Evolutionary conservation across 495 filamentous ascomycete species (phyloP).

Genomic region (Daldinia bambusicola): DNA sequence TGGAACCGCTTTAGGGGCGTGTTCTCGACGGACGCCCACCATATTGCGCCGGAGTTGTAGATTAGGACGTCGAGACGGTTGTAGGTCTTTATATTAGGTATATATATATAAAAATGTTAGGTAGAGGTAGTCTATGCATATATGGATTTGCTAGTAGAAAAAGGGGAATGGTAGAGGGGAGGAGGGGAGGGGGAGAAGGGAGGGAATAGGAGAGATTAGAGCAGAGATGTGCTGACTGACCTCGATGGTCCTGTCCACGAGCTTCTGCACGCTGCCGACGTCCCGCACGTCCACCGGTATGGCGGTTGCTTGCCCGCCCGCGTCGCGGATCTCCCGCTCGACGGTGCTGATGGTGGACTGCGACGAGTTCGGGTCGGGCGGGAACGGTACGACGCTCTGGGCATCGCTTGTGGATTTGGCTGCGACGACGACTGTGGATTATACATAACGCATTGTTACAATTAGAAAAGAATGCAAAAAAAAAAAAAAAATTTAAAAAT

Average conservation of each 20-base stretch:
- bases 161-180: no score
- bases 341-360: conserved; percentile 87
- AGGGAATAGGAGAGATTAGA: background rate
- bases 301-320: conserved; percentile 71
- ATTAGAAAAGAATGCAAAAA: background rate
- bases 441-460: background rate
- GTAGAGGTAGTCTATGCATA: no score
- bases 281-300: conserved; percentile 77
- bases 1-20: conserved; percentile 83
- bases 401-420: conserved; percentile 82
- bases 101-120: no score
- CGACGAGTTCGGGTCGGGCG: conserved; percentile 83
- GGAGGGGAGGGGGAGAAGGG: background rate
- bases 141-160: background rate
- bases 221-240: conserved; percentile 47
- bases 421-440: conserved; percentile 73
- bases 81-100: conserved; percentile 54
- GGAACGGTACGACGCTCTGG: conserved; percentile 66
- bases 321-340: conserved; percentile 76
- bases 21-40: conserved; percentile 79
- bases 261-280: conserved; percentile 66
- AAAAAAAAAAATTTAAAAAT: no score
- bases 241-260: conserved; percentile 70
- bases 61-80: conserved; percentile 75
- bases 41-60: conserved; percentile 89